Percentiles rank a stretch among this genome's conserved stretches.
Conservation (phyloP, 2,329 filamentous ascomycete genomes). For the Clonostachys rhizophaga region DNA sequence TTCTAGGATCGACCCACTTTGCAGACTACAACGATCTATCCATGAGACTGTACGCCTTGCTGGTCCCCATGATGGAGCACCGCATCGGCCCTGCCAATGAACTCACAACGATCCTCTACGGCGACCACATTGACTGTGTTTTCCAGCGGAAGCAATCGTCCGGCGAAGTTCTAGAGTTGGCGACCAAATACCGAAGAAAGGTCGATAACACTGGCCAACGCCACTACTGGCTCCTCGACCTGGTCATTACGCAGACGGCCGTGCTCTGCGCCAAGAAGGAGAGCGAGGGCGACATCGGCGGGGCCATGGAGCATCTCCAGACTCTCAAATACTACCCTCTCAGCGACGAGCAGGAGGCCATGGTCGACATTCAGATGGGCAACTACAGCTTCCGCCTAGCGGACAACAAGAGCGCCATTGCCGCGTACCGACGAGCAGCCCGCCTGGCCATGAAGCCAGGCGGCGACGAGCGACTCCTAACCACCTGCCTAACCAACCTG, state of each 20-base stretch:
- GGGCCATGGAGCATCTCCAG: constrained; percentile 19
- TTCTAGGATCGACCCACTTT: constrained; percentile 19
- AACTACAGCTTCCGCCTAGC: constrained; percentile 21
- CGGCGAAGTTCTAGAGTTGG: constrained; percentile 17
- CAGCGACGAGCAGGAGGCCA: constrained; percentile 20
- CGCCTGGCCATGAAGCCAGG: constrained; percentile 16
- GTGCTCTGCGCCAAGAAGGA: constrained; percentile 19
- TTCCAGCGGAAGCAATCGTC: constrained; percentile 10
- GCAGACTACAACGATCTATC: constrained; percentile 24
- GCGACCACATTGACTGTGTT: constrained; percentile 25
- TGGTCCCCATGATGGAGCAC: constrained; percentile 21
- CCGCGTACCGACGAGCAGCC: constrained; percentile 19
- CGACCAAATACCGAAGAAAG: constrained; percentile 15
- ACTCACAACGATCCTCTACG: constrained; percentile 22
- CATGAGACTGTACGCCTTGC: constrained; percentile 18
- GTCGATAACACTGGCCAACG: constrained; percentile 18
- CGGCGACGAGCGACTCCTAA: constrained; percentile 21
- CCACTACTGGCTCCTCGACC: constrained; percentile 21
- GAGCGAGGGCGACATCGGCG: constrained; percentile 17
- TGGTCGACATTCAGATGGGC: constrained; percentile 21
- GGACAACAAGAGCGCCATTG: constrained; percentile 16
- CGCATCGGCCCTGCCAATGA: constrained; percentile 22
- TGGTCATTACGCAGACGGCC: constrained; percentile 21
- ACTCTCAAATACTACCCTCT: constrained; percentile 18
- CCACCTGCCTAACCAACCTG: constrained; percentile 24